phyloP scores from a whole-genome alignment of 1,284 basidiomycete species.

The Trichosporon coremiiforme region DNA sequence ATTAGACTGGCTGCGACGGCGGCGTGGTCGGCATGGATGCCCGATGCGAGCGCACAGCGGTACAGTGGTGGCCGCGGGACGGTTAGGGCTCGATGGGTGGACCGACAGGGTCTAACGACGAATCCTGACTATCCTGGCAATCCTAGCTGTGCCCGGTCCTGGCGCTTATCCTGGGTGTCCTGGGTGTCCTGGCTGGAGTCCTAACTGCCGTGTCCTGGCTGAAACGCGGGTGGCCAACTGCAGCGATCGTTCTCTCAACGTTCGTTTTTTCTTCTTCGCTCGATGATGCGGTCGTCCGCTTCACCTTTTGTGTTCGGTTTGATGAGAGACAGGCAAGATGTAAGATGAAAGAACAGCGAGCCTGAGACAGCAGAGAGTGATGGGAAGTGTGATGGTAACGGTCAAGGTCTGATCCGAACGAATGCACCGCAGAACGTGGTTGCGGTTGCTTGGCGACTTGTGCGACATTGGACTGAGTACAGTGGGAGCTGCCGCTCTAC shows the following conservation, averaged over 20 bases:
- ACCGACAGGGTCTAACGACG: not conserved
- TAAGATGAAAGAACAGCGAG: not conserved
- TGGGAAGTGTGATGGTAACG: not conserved
- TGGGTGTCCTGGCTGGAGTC: no score
- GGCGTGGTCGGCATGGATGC: constrained; percentile 12
- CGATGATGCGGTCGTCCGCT: not conserved
- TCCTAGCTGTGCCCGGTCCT: constrained; percentile 9
- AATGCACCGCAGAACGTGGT: not conserved
- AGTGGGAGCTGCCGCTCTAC: not conserved
- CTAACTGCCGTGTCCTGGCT: not conserved
- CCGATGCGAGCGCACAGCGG: not conserved
- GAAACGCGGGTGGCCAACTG: constrained; percentile 10
- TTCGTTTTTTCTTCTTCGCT: not conserved
- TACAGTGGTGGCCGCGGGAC: constrained; percentile 13
- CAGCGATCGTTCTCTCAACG: not conserved
- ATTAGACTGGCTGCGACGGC: not conserved
- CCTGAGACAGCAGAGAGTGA: not conserved
- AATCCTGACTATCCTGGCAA: not conserved
- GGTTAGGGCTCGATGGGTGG: constrained; percentile 14
- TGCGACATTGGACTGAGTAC: not conserved
- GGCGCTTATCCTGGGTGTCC: not conserved
- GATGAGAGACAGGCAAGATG: not conserved
- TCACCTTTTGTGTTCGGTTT: not conserved
- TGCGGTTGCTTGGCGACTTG: constrained; percentile 1
- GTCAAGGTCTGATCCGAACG: not conserved